Evolutionary conservation across 1,139 yeast genomes (phyloP).

Genomic region (Yamadazyma aaseri): DNA sequence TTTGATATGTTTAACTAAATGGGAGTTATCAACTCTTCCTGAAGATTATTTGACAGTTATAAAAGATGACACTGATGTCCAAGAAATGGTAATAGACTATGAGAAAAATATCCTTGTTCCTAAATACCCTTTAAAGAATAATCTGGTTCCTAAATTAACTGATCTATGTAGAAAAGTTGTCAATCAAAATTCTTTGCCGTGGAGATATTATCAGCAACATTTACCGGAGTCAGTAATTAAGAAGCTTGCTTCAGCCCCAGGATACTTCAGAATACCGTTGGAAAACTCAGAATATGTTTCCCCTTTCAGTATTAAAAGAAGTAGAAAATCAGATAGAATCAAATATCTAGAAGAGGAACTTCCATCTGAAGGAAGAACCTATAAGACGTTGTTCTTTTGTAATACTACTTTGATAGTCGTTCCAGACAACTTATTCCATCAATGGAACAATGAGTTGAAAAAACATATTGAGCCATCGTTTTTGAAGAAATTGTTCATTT

Average conservation of each 20-base stretch:
- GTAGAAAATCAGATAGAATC: conserved; percentile 17
- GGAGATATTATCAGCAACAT: conserved; percentile 47
- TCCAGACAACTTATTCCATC: conserved; percentile 66
- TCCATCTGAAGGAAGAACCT: conserved; percentile 21
- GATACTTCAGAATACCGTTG: conserved; percentile 39
- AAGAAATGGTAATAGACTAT: conserved; percentile 8
- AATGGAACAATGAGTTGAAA: conserved; percentile 59
- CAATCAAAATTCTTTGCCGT: conserved; percentile 50
- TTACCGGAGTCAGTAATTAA: conserved; percentile 45
- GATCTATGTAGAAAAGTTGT: conserved; percentile 45
- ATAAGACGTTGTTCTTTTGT: conserved; percentile 38
- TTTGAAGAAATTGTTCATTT: conserved; percentile 35
- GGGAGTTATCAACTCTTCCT: conserved; percentile 51
- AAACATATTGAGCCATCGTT: conserved; percentile 48
- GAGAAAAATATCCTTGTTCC: conserved; percentile 2
- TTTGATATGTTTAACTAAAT: conserved; percentile 54
- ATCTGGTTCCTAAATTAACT: conserved; percentile 21
- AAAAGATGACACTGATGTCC: conserved; percentile 13
- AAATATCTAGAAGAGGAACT: conserved; percentile 10
- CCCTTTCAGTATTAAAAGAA: conserved; percentile 19
- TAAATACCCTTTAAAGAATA: conserved; percentile 1
- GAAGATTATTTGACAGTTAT: conserved; percentile 22
- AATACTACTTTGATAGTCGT: conserved; percentile 58
- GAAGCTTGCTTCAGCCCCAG: conserved; percentile 38
- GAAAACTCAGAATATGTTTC: conserved; percentile 22